A percentile compares a stretch with the other conserved stretches of the same genome.
Evolutionary conservation across 2,329 filamentous ascomycete genomes (phyloP).

Genomic region (Curvularia verruculosa): DNA sequence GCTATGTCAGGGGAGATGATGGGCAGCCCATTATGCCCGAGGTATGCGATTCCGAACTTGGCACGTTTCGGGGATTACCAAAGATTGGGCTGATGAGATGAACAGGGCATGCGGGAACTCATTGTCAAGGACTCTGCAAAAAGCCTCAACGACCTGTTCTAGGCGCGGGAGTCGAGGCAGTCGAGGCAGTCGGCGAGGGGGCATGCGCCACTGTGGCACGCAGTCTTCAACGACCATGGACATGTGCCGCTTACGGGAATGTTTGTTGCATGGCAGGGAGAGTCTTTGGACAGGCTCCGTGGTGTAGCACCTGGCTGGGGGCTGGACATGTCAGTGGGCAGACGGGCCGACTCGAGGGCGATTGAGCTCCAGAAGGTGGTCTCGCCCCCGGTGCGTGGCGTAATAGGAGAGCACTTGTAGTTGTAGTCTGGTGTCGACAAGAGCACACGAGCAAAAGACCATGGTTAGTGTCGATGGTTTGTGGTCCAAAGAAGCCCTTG

Average conservation of each 20-base stretch:
- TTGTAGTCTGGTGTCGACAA: not conserved
- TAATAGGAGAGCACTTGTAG: not conserved
- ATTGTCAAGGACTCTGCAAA: constrained; percentile 95
- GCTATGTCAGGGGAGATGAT: constrained; percentile 79
- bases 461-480: not conserved
- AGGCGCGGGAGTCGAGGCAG: constrained; percentile 8
- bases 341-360: constrained; percentile 12
- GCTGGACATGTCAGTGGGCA: too few relatives aligned
- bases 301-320: constrained; percentile 20
- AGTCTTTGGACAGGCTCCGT: constrained; percentile 14
- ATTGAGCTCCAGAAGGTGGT: constrained; percentile 4
- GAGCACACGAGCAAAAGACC: not conserved
- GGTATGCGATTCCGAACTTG: constrained; percentile 58
- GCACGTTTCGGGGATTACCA: constrained; percentile 14
- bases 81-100: constrained; percentile 29
- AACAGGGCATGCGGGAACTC: constrained; percentile 88
- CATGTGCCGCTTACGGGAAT: constrained; percentile 29
- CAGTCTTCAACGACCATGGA: constrained; percentile 36
- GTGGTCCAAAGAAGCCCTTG: constrained; percentile 8
- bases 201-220: constrained; percentile 48
- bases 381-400: not conserved
- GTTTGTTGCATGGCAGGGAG: constrained; percentile 11
- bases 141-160: constrained; percentile 84
- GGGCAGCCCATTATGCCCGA: constrained; percentile 89
- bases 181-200: constrained; percentile 18